A percentile compares a stretch with the other conserved stretches of the same genome.
These are phyloP conservation scores for Psidium friedrichsthalianum DNA, from an alignment of 345 rosid genomes.

Conservation along the genomic window DNA sequence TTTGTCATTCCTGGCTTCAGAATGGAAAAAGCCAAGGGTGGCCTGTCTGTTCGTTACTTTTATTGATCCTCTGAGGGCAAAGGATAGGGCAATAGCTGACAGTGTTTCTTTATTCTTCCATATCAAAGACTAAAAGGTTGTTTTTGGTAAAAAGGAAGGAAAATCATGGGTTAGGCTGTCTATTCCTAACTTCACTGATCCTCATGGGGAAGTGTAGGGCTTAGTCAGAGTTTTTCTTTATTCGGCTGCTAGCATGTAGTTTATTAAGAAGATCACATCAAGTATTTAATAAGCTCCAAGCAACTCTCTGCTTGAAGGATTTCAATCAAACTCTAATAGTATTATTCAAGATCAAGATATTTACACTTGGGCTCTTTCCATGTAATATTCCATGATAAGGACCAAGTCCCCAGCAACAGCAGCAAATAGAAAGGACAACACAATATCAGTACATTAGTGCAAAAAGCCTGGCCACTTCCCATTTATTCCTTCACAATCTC, in stretches of 20 bases:
- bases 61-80: neutral
- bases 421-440: neutral
- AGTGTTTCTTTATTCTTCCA: neutral
- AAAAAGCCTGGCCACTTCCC: neutral
- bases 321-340: neutral
- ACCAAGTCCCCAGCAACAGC: neutral
- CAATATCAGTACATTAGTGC: neutral
- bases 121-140: neutral
- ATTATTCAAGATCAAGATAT: neutral
- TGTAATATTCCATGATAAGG: neutral
- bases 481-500: neutral
- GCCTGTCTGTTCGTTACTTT: neutral
- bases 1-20: neutral
- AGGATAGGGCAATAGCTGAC: neutral
- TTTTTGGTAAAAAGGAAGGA: neutral
- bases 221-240: neutral
- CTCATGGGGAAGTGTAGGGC: neutral
- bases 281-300: neutral
- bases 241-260: neutral
- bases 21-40: neutral
- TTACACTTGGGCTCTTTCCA: neutral
- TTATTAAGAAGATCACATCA: neutral
- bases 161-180: neutral
- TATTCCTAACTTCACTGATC: neutral
- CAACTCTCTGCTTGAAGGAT: neutral